phyloP scores from a whole-genome alignment of 805 yeast genomes.

The Candida arabinofermentans region DNA sequence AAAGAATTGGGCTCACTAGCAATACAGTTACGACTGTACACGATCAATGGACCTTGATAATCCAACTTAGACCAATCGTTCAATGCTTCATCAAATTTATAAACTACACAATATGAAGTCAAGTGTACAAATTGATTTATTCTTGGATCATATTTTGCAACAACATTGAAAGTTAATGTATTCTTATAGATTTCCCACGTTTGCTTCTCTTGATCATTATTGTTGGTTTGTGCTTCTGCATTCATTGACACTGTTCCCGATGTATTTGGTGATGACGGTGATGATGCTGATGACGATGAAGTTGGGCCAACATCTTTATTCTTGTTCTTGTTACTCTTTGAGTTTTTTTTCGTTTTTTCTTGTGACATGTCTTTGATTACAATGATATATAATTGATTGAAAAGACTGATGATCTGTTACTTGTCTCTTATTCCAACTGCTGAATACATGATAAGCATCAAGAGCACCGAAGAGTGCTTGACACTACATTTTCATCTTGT shows the following conservation, averaged over 20 bases:
- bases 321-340: background rate
- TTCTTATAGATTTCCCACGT: constrained; percentile 61
- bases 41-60: constrained; percentile 64
- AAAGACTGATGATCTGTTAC: too few species aligned
- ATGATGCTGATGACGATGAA: background rate
- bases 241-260: background rate
- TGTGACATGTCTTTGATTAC: background rate
- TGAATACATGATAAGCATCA: too few species aligned
- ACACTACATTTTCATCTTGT: too few species aligned
- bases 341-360: background rate
- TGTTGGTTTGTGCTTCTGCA: background rate
- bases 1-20: constrained; percentile 5
- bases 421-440: too few species aligned
- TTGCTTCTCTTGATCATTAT: constrained; percentile 33
- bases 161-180: constrained; percentile 71
- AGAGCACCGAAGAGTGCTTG: too few species aligned
- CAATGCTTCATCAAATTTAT: constrained; percentile 51
- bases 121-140: constrained; percentile 63
- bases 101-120: constrained; percentile 69
- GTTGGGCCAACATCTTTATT: background rate
- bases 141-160: constrained; percentile 70
- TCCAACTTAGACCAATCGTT: constrained; percentile 72
- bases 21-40: constrained; percentile 39
- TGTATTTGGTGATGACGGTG: background rate
- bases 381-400: too few species aligned